phyloP scores from a whole-genome alignment of 352 stramenopile species.

The Aphanomyces astaci region DNA sequence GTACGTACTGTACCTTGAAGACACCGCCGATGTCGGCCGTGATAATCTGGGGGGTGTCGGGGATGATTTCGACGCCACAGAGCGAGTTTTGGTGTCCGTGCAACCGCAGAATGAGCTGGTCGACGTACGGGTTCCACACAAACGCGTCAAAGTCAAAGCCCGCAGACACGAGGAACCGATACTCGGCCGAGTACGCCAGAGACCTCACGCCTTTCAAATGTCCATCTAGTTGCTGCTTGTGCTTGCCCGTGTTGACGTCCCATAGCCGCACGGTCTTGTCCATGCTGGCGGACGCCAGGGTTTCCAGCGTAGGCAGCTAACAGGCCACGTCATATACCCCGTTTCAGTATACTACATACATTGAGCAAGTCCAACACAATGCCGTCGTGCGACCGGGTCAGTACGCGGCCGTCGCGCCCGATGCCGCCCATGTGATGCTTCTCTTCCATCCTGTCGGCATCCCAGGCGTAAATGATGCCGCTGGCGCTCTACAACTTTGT shows the following conservation, averaged over 20 bases:
- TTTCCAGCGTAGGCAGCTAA: constrained; percentile 68
- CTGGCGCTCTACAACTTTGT: constrained; percentile 58
- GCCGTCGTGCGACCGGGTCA: constrained; percentile 76
- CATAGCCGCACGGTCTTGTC: constrained; percentile 84
- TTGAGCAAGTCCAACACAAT: constrained; percentile 80
- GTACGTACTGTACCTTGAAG: constrained; percentile 64
- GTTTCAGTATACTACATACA: constrained; percentile 28
- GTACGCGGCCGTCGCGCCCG: constrained; percentile 40
- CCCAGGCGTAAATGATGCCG: constrained; percentile 80
- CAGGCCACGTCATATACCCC: neutral
- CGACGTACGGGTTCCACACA: constrained; percentile 87
- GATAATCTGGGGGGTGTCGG: constrained; percentile 79
- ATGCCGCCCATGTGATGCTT: constrained; percentile 67
- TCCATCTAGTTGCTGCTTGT: constrained; percentile 79
- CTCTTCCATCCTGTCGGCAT: constrained; percentile 77
- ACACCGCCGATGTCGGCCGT: constrained; percentile 75
- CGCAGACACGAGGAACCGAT: constrained; percentile 77
- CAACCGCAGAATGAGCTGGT: constrained; percentile 78
- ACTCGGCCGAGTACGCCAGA: constrained; percentile 77
- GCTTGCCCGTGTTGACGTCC: constrained; percentile 77
- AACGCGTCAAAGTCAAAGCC: constrained; percentile 85
- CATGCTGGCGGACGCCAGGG: constrained; percentile 79
- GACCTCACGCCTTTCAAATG: constrained; percentile 74
- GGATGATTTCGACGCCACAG: constrained; percentile 79
- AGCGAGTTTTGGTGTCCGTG: constrained; percentile 82